These are phyloP conservation scores for Neoascochyta sp. DNA, from an alignment of 2,329 filamentous ascomycete genomes.

Conservation along the genomic window DNA sequence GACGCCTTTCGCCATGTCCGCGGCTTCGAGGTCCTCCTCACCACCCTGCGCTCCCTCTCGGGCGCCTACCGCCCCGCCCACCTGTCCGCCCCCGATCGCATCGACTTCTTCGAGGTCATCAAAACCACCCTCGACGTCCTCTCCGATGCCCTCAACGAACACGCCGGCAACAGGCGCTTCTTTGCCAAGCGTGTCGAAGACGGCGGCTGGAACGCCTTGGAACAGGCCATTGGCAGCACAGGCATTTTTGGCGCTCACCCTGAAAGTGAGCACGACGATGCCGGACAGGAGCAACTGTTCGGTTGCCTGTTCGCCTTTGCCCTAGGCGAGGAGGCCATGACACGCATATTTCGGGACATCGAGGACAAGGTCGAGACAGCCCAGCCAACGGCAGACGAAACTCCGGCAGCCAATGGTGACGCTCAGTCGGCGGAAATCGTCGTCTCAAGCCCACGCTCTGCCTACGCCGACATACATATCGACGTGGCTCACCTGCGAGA, in stretches of 20 bases:
- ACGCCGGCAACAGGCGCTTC: slow-evolving; percentile 83
- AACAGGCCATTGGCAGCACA: slow-evolving; percentile 67
- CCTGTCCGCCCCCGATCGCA: slow-evolving; percentile 60
- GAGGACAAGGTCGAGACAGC: slow-evolving; percentile 24
- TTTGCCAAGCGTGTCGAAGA: slow-evolving; percentile 73
- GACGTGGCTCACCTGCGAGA: slow-evolving; percentile 27
- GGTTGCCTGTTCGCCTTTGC: slow-evolving; percentile 78
- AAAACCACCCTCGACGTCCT: slow-evolving; percentile 70
- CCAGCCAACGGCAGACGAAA: slow-evolving; percentile 10
- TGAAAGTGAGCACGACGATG: slow-evolving; percentile 32
- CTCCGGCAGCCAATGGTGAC: slow-evolving; percentile 4
- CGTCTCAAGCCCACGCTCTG: slow-evolving; percentile 24
- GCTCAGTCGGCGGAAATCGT: slow-evolving; percentile 18
- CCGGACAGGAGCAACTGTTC: slow-evolving; percentile 67
- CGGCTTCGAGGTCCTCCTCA: slow-evolving; percentile 73
- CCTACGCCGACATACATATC: slow-evolving; percentile 24
- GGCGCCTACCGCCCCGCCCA: slow-evolving; percentile 71
- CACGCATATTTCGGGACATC: slow-evolving; percentile 58
- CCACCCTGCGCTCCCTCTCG: slow-evolving; percentile 65
- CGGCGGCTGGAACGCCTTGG: slow-evolving; percentile 74
- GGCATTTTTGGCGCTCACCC: slow-evolving; percentile 45
- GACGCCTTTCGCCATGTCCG: slow-evolving; percentile 78
- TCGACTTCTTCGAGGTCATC: slow-evolving; percentile 64
- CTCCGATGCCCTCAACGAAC: slow-evolving; percentile 69
- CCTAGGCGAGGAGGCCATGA: slow-evolving; percentile 71